Percentiles rank a stretch among this genome's conserved stretches.
Evolutionary conservation across 352 stramenopile genomes (phyloP).

Genomic region (Sclerospora graminicola): DNA sequence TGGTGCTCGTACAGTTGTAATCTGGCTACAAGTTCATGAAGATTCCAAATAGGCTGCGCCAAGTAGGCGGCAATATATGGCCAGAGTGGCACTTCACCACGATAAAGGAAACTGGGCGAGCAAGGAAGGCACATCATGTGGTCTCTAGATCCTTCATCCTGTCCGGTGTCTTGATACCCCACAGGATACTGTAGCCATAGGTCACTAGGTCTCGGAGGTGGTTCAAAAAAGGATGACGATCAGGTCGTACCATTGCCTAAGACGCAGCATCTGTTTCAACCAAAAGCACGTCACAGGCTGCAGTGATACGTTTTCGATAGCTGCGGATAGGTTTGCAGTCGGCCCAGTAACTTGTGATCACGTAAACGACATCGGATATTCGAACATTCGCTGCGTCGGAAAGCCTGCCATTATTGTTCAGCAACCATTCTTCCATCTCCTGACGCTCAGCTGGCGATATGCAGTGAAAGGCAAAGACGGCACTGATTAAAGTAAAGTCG

Average conservation of each 20-base stretch:
- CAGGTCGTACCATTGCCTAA: slow-evolving; percentile 24
- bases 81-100: slow-evolving; percentile 48
- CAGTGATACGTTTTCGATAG: neutral
- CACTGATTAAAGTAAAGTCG: slow-evolving; percentile 17
- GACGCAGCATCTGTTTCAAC: slow-evolving; percentile 33
- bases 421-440: slow-evolving; percentile 7
- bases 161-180: slow-evolving; percentile 13
- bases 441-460: slow-evolving; percentile 6
- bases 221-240: slow-evolving; percentile 32
- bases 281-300: slow-evolving; percentile 43
- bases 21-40: slow-evolving; percentile 21
- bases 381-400: neutral
- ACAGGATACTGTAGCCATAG: slow-evolving; percentile 32
- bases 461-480: slow-evolving; percentile 27
- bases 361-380: slow-evolving; percentile 18
- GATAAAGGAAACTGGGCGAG: slow-evolving; percentile 23
- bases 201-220: slow-evolving; percentile 11
- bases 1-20: slow-evolving; percentile 36
- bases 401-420: slow-evolving; percentile 7
- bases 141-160: slow-evolving; percentile 2
- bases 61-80: slow-evolving; percentile 50
- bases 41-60: slow-evolving; percentile 26
- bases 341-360: slow-evolving; percentile 47
- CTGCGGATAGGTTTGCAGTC: slow-evolving; percentile 5
- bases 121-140: slow-evolving; percentile 30